Conservation (phyloP, 225 moss, liverwort and hornwort species). For the Neckera pumila region DNA sequence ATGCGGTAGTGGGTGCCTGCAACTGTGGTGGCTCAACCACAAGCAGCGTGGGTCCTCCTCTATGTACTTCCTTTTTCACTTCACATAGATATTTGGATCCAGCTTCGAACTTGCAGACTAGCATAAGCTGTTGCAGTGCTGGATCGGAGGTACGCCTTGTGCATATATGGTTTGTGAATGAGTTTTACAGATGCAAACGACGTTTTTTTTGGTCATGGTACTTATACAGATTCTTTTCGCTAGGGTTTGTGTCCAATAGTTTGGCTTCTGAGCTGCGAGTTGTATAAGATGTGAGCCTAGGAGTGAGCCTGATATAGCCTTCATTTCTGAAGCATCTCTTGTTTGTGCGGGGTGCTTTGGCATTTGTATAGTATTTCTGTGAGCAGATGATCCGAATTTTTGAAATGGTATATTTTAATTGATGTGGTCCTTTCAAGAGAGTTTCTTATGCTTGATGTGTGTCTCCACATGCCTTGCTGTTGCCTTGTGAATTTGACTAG, state of each 20-base stretch:
- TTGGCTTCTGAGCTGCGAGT: background rate
- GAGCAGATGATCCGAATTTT: background rate
- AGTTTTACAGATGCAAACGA: conserved; percentile 9
- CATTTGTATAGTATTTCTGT: conserved; percentile 8
- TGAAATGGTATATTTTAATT: background rate
- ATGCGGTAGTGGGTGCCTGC: background rate
- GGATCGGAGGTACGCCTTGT: conserved; percentile 4
- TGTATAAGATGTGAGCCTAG: background rate
- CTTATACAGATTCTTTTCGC: conserved; percentile 28
- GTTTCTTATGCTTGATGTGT: background rate
- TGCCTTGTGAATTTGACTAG: background rate
- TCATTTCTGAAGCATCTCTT: background rate
- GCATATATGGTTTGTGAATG: conserved; percentile 20
- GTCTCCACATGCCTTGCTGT: background rate
- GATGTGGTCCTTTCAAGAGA: background rate
- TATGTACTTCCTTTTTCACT: background rate
- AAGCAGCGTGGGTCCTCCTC: background rate
- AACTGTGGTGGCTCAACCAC: background rate
- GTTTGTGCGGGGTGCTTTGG: background rate
- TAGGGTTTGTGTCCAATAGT: background rate
- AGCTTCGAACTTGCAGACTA: background rate
- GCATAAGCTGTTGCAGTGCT: background rate
- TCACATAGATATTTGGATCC: conserved; percentile 6
- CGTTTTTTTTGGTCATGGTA: background rate
- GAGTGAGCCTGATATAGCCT: background rate